Evolutionary conservation across 371 early-diverging fungal genomes (phyloP), one percentile per base, ranked within the genome.

Genomic region (Mortierella sp.): DNA sequence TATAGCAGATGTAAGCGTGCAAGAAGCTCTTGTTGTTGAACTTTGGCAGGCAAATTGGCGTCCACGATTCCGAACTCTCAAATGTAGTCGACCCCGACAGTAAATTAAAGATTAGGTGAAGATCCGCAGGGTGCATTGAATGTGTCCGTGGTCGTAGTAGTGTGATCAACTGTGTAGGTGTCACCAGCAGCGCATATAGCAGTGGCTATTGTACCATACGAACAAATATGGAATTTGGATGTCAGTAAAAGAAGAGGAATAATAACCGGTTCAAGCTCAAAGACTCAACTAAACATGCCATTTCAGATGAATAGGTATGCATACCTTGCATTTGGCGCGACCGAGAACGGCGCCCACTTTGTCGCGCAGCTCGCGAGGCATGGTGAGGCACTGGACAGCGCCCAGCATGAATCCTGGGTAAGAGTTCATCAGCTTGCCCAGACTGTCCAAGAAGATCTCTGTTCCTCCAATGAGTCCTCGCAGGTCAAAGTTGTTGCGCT

Each of bases 21-120:
- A 98, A 85, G 79, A 96, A 98, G 3, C 95, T 96, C 78, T 91
- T 90, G 65, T 91, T 89, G 85, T 98, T 96, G 86, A 97, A 96
- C 67, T 92, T 93, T 39, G 99, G 98, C 29, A 97, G 90, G 77
- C 99, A 98, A n/a, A 98, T 89, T 22, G 99, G 99, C 3, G 94
- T 95, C 97, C 98, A 98, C 14, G 94, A 92, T 81, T 97, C 97
- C 16, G 89, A 93, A 61, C 94, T 91, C 31, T 90, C 87, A 67
- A 94, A 93, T 6, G 94, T 92, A 0, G 94, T 91, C 4, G 93
- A 93, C 2, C 94, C 93, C 2, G 91, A 89, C 22, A 96, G 85
- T 91, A 96, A 91, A 72, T 96, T 97, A 71, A 95, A 93, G 8
- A 97, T 84, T 41, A 97, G 85, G 73, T 95, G 95, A 19, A 96